A percentile compares a stretch with the other conserved stretches of the same genome.
Evolutionary conservation across 2,329 filamentous ascomycete genomes (phyloP).

Genomic region (Myrmaecium sp.): DNA sequence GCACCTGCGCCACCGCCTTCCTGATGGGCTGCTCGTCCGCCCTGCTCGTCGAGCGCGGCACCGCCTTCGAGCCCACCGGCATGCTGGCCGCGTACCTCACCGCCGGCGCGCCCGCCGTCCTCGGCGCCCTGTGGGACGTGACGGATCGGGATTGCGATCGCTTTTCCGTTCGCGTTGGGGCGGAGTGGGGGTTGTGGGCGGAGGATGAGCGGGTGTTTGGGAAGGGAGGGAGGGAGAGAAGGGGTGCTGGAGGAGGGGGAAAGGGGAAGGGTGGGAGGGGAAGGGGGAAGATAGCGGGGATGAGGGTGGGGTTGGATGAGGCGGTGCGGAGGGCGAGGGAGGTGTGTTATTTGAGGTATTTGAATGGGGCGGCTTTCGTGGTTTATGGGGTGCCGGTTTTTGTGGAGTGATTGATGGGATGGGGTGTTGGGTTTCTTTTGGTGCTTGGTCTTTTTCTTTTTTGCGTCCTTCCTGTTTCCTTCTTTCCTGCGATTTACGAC

Average conservation of each 20-base stretch:
- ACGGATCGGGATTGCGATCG: constrained; percentile 96
- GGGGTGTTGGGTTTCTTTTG: too few relatives aligned
- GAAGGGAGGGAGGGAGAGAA: constrained; percentile 14
- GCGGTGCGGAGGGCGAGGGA: constrained; percentile 60
- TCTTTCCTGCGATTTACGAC: too few relatives aligned
- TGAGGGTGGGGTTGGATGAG: constrained; percentile 44
- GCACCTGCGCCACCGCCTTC: constrained; percentile 57
- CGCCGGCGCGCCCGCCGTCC: constrained; percentile 61
- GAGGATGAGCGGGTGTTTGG: constrained; percentile 9
- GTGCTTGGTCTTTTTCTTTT: too few relatives aligned
- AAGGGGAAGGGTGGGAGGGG: constrained; percentile 12
- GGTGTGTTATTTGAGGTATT: constrained; percentile 73
- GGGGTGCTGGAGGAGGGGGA: constrained; percentile 6
- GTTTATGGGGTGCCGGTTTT: constrained; percentile 93
- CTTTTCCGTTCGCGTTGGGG: constrained; percentile 62
- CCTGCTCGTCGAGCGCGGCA: constrained; percentile 57
- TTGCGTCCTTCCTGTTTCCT: too few relatives aligned
- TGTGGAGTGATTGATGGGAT: constrained; percentile 26
- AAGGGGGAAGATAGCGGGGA: constrained; percentile 11
- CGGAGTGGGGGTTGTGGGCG: constrained; percentile 65
- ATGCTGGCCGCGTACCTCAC: constrained; percentile 85
- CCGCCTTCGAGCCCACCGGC: constrained; percentile 75
- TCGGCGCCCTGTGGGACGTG: constrained; percentile 94
- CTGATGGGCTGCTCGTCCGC: constrained; percentile 92
- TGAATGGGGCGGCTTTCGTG: constrained; percentile 86